Base-by-base conservation (phyloP, 2,329 filamentous ascomycete genomes). In the Aspergillus uvarum region DNA sequence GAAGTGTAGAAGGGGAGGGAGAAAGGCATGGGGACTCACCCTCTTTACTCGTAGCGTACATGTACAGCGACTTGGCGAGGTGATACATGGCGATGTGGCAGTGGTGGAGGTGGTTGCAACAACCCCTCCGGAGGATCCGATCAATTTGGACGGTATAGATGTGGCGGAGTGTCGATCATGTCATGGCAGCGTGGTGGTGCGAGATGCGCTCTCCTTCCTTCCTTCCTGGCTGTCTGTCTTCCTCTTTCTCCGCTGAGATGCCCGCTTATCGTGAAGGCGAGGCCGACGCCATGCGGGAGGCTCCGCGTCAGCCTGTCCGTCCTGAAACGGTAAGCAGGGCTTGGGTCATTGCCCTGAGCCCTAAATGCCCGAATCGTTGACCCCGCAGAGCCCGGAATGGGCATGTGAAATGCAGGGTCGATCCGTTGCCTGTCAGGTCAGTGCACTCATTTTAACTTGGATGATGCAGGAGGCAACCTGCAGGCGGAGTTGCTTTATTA, bases 31-130 rank as follows among this genome's bases (percentile, higher is more conserved):
- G 22, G 22, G 22, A 22, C 77, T 68, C 71, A 92, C 92, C 92
- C 86, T 98, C 93, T 86, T 97, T 98, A 79, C 92, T 96, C 19
- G 94, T 98, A 59, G 92, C 94, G 75, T 96, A 91, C 70, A 95
- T 86, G 79, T 98, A 99, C 60, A 99, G 83, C 61, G 92, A 93
- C 77, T 97, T 97, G 72, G 91, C 88, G 69, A 99, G 87, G 80
- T 98, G 94, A 81, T 97, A 98, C 94, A 97, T 97, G 60, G 65
- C 19, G 32, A 35, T 16, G 12, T 74, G 67, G 68, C 63, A 63
- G 62, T 63, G 63, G 59, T 63, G 22, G 22, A 22, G 22, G 26
- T 59, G 58, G 61, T 62, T 65, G 63, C 63, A 62, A 60, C 54
- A 61, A 61, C 62, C 59, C 59, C 57, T 66, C 62, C 60, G 51